phyloP scores from a whole-genome alignment of 179 eudicot genomes.

The Sideroxylon spinosum region DNA sequence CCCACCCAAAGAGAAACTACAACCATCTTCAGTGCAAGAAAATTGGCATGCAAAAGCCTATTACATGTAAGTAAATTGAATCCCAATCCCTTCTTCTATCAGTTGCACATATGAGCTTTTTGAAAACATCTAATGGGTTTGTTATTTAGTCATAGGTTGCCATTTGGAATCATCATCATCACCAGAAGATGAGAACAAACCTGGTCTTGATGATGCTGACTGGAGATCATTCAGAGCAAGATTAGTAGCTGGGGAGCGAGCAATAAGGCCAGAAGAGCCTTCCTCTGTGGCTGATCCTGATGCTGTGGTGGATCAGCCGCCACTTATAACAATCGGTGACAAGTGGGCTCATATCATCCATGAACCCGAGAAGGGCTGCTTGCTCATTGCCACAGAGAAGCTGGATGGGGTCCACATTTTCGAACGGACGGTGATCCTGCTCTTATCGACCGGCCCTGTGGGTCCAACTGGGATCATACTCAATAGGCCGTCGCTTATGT shows the following conservation, averaged over 20 bases:
- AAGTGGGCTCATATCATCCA: constrained; percentile 82
- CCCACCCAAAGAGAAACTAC: constrained; percentile 20
- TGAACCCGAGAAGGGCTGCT: constrained; percentile 80
- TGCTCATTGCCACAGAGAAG: constrained; percentile 80
- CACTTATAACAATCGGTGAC: constrained; percentile 25
- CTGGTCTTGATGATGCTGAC: constrained; percentile 34
- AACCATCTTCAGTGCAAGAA: constrained; percentile 22
- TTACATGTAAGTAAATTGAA: constrained; percentile 41
- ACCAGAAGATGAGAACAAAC: constrained; percentile 39
- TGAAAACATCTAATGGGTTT: not conserved
- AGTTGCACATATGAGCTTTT: too few relatives aligned
- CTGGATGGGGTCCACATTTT: constrained; percentile 91
- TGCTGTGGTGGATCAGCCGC: constrained; percentile 23
- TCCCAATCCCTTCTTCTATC: not conserved
- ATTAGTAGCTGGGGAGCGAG: constrained; percentile 58
- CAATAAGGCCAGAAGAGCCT: constrained; percentile 17
- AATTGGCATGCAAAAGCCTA: constrained; percentile 26
- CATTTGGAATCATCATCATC: constrained; percentile 39
- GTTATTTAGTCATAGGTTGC: constrained; percentile 45
- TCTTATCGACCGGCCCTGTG: constrained; percentile 62
- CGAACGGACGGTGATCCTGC: constrained; percentile 72
- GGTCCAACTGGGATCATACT: constrained; percentile 85
- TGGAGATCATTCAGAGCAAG: constrained; percentile 90
- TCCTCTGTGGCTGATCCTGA: constrained; percentile 18
- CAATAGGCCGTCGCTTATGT: constrained; percentile 87